Evolutionary conservation across 2,329 filamentous ascomycete genomes (phyloP).

Genomic region (Rutstroemia sp.): DNA sequence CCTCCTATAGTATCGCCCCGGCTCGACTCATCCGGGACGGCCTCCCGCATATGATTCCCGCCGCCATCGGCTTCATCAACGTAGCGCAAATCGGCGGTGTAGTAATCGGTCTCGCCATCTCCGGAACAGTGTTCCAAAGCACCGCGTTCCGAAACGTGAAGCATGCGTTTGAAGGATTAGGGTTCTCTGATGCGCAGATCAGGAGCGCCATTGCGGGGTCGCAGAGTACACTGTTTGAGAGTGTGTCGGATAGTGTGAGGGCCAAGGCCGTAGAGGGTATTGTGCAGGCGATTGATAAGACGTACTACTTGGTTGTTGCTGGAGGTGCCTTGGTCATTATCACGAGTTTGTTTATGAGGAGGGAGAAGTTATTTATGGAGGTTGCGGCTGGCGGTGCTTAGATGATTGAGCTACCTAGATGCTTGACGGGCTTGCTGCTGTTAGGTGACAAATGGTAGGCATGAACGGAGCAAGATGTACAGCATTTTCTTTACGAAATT

Average conservation of each 20-base stretch:
- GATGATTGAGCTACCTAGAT: background rate
- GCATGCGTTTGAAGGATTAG: constrained; percentile 14
- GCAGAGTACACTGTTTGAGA: constrained; percentile 10
- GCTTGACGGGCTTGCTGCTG: background rate
- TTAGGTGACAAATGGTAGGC: background rate
- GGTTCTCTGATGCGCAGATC: constrained; percentile 17
- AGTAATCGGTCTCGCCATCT: constrained; percentile 30
- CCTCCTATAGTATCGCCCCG: constrained; percentile 13
- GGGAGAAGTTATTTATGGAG: constrained; percentile 16
- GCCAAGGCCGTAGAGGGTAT: constrained; percentile 23
- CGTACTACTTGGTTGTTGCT: constrained; percentile 24
- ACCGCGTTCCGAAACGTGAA: constrained; percentile 24
- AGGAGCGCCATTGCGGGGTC: constrained; percentile 19
- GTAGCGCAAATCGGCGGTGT: constrained; percentile 29
- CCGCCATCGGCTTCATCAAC: constrained; percentile 31
- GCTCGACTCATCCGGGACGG: constrained; percentile 26
- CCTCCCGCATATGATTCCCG: constrained; percentile 13
- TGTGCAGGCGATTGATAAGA: constrained; percentile 22
- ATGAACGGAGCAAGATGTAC: no score
- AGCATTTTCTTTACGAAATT: no score
- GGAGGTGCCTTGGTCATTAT: constrained; percentile 24
- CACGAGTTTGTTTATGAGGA: constrained; percentile 24
- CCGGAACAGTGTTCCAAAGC: constrained; percentile 32
- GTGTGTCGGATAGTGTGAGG: constrained; percentile 9
- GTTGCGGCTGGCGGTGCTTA: constrained; percentile 5